Percentiles rank a stretch among this genome's conserved stretches.
phyloP scores from a whole-genome alignment of 108 stramenopile genomes.

The Mayamaea pseudoterrestris region DNA sequence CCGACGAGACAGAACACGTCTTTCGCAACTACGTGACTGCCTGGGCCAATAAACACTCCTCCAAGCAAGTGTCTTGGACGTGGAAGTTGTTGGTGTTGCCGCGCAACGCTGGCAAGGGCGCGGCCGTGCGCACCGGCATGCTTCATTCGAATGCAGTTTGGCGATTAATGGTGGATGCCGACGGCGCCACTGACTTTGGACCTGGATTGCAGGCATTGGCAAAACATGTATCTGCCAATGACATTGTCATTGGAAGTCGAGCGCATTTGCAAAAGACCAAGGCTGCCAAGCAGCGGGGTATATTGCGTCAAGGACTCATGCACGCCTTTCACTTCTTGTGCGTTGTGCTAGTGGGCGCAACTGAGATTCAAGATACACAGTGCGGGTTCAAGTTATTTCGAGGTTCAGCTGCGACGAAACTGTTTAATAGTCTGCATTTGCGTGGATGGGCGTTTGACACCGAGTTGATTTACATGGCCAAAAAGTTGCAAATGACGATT shows the following conservation, averaged over 20 bases:
- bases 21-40: slow-evolving; percentile 25
- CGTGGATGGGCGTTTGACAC: slow-evolving; percentile 80
- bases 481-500: slow-evolving; percentile 22
- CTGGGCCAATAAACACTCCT: background rate
- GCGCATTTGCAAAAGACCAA: slow-evolving; percentile 49
- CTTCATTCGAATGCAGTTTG: slow-evolving; percentile 32
- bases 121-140: slow-evolving; percentile 72
- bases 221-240: slow-evolving; percentile 10
- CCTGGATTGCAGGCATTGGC: slow-evolving; percentile 44
- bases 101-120: slow-evolving; percentile 52
- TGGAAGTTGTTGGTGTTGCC: slow-evolving; percentile 32
- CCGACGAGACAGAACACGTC: slow-evolving; percentile 41
- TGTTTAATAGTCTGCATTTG: slow-evolving; percentile 59
- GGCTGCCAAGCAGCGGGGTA: slow-evolving; percentile 25
- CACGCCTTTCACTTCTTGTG: slow-evolving; percentile 69
- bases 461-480: slow-evolving; percentile 54
- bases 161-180: slow-evolving; percentile 72
- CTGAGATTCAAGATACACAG: slow-evolving; percentile 65
- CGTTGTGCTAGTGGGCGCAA: slow-evolving; percentile 32
- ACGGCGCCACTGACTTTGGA: slow-evolving; percentile 74
- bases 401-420: slow-evolving; percentile 19
- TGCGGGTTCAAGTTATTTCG: slow-evolving; percentile 78
- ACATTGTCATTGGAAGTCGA: slow-evolving; percentile 59
- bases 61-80: background rate
- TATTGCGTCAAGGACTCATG: slow-evolving; percentile 61